Percentiles rank a stretch among this genome's conserved stretches.
phyloP scores from a whole-genome alignment of 2,329 filamentous ascomycete species.

The Karstenula rhodostoma region DNA sequence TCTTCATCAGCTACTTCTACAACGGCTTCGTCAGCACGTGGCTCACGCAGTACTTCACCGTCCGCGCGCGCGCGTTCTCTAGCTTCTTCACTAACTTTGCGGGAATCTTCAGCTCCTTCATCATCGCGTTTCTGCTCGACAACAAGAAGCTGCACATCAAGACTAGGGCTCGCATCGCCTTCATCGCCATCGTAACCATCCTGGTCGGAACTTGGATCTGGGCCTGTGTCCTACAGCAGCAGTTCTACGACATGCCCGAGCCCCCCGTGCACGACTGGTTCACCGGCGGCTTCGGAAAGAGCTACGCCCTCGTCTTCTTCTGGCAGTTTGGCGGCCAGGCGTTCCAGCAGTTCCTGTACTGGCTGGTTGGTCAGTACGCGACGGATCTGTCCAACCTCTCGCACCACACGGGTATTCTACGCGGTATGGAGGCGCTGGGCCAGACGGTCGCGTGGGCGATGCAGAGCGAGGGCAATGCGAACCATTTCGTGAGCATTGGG shows the following conservation, averaged over 20 bases:
- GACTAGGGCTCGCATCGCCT: slow-evolving; percentile 39
- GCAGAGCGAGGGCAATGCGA: slow-evolving; percentile 47
- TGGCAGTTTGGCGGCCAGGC: slow-evolving; percentile 49
- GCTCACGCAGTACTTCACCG: slow-evolving; percentile 47
- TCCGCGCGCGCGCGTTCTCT: slow-evolving; percentile 45
- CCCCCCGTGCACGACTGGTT: slow-evolving; percentile 45
- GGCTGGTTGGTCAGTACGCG: slow-evolving; percentile 48
- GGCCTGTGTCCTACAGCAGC: slow-evolving; percentile 43
- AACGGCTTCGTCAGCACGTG: slow-evolving; percentile 48
- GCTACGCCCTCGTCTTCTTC: slow-evolving; percentile 46
- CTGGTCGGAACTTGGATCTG: slow-evolving; percentile 48
- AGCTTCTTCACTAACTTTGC: slow-evolving; percentile 50
- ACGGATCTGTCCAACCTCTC: slow-evolving; percentile 42
- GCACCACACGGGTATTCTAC: slow-evolving; percentile 47
- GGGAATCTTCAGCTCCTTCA: slow-evolving; percentile 47
- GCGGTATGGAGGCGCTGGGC: slow-evolving; percentile 45
- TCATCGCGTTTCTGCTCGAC: slow-evolving; percentile 45
- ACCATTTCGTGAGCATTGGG: slow-evolving; percentile 48
- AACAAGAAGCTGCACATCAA: slow-evolving; percentile 46
- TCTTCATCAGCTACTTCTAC: slow-evolving; percentile 51
- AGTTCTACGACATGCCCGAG: slow-evolving; percentile 39
- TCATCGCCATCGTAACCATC: slow-evolving; percentile 39
- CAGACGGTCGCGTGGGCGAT: slow-evolving; percentile 50
- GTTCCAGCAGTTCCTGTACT: slow-evolving; percentile 49
- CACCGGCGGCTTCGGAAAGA: slow-evolving; percentile 42